Percentiles rank a stretch among this genome's conserved stretches.
Evolutionary conservation across 805 yeast species (phyloP).

Genomic region (Jamesozyma hellenica): DNA sequence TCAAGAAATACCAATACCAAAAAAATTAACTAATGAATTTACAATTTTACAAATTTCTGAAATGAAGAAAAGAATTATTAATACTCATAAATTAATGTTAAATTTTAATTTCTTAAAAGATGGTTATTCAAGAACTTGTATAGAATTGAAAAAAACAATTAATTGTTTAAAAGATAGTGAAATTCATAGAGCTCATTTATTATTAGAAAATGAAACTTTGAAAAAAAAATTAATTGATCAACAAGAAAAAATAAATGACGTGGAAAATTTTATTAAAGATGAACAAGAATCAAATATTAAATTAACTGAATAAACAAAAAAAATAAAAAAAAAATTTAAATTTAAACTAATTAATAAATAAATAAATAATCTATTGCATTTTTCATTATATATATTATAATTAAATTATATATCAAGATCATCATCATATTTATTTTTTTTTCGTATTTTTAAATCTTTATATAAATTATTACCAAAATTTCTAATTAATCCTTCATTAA

Average conservation of each 20-base stretch:
- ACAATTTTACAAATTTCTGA: conserved; percentile 26
- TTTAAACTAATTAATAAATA: neutral
- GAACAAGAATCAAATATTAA: neutral
- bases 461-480: neutral
- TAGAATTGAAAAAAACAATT: conserved; percentile 27
- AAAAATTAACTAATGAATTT: conserved; percentile 21
- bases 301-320: neutral
- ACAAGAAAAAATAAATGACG: neutral
- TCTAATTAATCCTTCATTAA: conserved; percentile 3
- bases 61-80: conserved; percentile 26
- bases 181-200: conserved; percentile 28
- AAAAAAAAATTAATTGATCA: conserved; percentile 20
- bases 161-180: conserved; percentile 31
- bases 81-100: conserved; percentile 25
- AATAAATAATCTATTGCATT: neutral
- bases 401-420: conserved; percentile 2
- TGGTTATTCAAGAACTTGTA: conserved; percentile 27
- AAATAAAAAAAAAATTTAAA: too few relatives aligned
- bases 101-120: conserved; percentile 27
- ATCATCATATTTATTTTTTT: neutral
- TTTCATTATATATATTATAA: neutral
- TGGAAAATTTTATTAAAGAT: neutral
- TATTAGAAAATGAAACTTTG: conserved; percentile 31
- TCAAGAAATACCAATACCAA: conserved; percentile 7
- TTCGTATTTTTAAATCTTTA: neutral